These are phyloP conservation scores for Mollisia scopiformis DNA, from an alignment of 2,329 filamentous ascomycete species.

Conservation along the genomic window DNA sequence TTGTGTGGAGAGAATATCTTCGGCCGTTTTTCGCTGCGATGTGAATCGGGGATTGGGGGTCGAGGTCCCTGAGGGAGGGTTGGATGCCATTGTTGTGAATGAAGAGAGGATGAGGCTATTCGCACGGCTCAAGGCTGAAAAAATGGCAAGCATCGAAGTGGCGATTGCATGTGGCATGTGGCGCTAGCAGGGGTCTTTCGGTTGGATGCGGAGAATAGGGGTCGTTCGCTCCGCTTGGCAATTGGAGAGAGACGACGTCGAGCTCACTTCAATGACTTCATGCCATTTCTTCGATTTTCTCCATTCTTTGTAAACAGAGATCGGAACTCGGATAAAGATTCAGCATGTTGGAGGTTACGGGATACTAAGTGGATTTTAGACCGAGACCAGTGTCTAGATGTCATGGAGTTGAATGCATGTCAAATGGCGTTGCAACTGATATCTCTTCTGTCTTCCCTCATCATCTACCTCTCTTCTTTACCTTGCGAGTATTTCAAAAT, in stretches of 20 bases:
- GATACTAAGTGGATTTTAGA: background rate
- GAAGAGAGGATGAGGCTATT: background rate
- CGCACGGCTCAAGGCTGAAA: background rate
- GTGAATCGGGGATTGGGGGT: constrained; percentile 39
- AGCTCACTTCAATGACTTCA: background rate
- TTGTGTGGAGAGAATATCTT: constrained; percentile 39
- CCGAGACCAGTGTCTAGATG: background rate
- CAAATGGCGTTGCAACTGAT: background rate
- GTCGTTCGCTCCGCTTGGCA: background rate
- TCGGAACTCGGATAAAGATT: background rate
- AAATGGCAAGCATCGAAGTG: background rate
- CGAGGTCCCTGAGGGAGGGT: constrained; percentile 30
- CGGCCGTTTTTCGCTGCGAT: constrained; percentile 35
- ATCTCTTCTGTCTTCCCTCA: no score
- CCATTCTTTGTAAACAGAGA: background rate
- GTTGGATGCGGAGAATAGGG: background rate
- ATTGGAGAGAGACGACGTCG: background rate
- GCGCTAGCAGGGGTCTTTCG: background rate
- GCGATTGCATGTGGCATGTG: background rate
- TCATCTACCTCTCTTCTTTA: no score
- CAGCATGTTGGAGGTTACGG: background rate
- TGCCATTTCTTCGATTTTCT: background rate
- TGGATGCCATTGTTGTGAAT: constrained; percentile 26
- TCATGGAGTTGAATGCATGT: background rate
- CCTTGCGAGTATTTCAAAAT: no score